phyloP scores from a whole-genome alignment of 179 eudicot species.

The Gypsophila paniculata region DNA sequence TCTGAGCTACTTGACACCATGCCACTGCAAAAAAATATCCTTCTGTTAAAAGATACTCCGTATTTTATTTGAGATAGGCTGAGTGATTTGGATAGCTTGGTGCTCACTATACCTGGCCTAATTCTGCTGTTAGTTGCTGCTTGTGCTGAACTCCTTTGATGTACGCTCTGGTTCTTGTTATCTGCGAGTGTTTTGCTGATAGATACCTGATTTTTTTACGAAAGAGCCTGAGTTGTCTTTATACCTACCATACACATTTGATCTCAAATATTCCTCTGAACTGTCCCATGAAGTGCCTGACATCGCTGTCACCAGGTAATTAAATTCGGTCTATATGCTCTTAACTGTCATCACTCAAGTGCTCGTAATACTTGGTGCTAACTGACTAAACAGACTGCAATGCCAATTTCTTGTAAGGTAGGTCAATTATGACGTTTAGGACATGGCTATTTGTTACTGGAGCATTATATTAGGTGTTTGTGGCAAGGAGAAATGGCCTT shows the following conservation, averaged over 20 bases:
- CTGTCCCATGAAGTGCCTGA: neutral
- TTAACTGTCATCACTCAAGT: neutral
- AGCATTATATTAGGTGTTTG: neutral
- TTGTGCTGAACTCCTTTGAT: neutral
- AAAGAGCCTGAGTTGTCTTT: neutral
- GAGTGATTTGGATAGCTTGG: neutral
- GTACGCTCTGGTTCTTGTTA: neutral
- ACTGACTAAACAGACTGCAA: neutral
- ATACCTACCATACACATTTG: neutral
- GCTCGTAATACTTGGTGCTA: neutral
- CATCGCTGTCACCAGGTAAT: neutral
- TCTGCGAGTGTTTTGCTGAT: neutral
- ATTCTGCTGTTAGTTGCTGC: neutral
- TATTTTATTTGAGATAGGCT: neutral
- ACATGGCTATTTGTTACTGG: neutral
- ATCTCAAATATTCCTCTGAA: neutral
- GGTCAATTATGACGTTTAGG: constrained; percentile 3
- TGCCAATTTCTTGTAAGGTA: neutral
- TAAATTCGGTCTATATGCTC: neutral
- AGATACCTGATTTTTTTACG: neutral
- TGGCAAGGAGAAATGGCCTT: neutral
- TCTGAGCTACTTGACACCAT: neutral
- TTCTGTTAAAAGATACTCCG: neutral
- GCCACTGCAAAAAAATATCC: neutral
- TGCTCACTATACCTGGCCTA: neutral